Base-by-base conservation (phyloP, 2,329 filamentous ascomycete species). In the Monascus ruber region DNA sequence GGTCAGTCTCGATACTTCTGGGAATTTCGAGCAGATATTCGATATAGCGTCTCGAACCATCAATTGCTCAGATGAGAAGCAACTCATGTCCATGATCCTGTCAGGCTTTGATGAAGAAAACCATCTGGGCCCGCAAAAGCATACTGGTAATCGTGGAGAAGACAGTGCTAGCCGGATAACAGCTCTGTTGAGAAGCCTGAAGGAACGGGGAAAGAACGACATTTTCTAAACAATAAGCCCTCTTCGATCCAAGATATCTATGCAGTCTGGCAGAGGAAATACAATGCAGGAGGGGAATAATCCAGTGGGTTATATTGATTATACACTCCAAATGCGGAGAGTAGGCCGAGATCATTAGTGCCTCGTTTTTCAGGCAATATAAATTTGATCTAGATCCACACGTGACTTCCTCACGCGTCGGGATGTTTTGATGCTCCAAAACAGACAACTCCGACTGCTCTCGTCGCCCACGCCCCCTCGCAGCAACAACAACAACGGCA, bases 41-140 rank as follows among this genome's bases (percentile, higher is more conserved):
- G 67, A 62, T 17, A 88, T 72, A 0, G 82, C 78, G 43, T 86
- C 79, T 29, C 82, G 73, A 4, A 89, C 83, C 38, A 73, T 77
- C 34, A 87, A 54, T 51, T 89, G 83, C 36, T 78, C 79, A 34
- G 84, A 77, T 0, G 77, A 80, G 62, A 89, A 87, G 25, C 79
- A 77, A 1, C 74, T 75, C 29, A 73, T 77, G 47, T 85, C 79
- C 83, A 88, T 87, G 38, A 87, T 29, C 10, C 28, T 29, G 10
- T 3, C 10, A 29, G 28, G 28, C 10, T 29, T 29, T 6, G 28
- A 6, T 29, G 28, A 29, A 10, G 28, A 29, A 10, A 29, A 29
- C 28, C 28, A 29, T 29, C 10, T 29, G 6, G 28, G 2, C 6
- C 28, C 28, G 10, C 6, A 29, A 2, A 29, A 29, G 6, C 10